Conservation (phyloP, 306 rosid genomes). For the Leucaena leucocephala region DNA sequence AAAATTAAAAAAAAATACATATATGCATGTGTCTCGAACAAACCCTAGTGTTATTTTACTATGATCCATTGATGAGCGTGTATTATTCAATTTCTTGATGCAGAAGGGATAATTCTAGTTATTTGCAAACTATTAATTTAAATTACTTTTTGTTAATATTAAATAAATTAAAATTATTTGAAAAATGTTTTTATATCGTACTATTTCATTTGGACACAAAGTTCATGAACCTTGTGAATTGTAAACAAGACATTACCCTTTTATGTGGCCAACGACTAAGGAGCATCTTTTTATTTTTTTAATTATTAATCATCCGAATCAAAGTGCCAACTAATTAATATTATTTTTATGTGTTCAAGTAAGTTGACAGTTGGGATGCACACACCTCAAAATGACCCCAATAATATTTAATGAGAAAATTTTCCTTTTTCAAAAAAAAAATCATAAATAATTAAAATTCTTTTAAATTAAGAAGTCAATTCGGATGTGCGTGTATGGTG, state of each 20-base stretch:
- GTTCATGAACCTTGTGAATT: background rate
- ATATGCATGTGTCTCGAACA: background rate
- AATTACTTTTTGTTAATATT: background rate
- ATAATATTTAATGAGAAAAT: background rate
- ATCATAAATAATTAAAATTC: background rate
- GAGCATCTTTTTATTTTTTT: background rate
- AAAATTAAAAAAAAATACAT: too few relatives aligned
- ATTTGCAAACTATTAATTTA: background rate
- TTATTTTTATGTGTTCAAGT: background rate
- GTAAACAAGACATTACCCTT: background rate
- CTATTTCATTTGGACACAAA: background rate
- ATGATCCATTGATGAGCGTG: background rate
- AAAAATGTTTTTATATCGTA: background rate
- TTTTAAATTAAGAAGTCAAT: too few relatives aligned
- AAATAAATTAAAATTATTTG: background rate
- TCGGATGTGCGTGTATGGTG: too few relatives aligned
- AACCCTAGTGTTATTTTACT: background rate
- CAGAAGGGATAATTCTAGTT: background rate
- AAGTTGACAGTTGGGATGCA: slow-evolving; percentile 1
- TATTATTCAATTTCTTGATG: background rate
- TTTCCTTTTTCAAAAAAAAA: background rate
- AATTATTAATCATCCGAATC: background rate
- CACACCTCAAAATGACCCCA: background rate
- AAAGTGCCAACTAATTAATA: background rate
- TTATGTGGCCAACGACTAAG: background rate